A percentile compares a stretch with the other conserved stretches of the same genome.
Evolutionary conservation across 768 basidiomycete species (phyloP).

Genomic region (Leccinellum rugosiceps): DNA sequence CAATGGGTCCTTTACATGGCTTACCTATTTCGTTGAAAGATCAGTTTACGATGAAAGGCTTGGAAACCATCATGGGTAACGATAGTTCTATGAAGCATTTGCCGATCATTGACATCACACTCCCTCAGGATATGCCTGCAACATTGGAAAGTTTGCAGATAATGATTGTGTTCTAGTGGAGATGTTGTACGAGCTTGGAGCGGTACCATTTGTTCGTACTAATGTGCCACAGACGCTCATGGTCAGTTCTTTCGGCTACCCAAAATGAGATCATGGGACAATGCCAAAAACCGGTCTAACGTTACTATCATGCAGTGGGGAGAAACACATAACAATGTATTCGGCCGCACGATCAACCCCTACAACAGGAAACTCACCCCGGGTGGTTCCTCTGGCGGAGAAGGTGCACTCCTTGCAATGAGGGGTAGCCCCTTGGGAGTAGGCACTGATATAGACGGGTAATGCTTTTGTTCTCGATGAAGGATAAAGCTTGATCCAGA

Average conservation of each 20-base stretch:
- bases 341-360: slow-evolving; percentile 78
- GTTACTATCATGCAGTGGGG: slow-evolving; percentile 48
- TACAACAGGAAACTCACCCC: slow-evolving; percentile 66
- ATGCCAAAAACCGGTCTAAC: neutral
- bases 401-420: slow-evolving; percentile 68
- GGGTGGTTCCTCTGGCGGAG: slow-evolving; percentile 87
- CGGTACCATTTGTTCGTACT: slow-evolving; percentile 70
- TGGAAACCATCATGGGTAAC: slow-evolving; percentile 57
- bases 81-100: neutral
- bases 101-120: slow-evolving; percentile 18
- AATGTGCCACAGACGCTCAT: slow-evolving; percentile 78
- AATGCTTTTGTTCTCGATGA: neutral
- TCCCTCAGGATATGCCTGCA: slow-evolving; percentile 44
- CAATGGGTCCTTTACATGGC: slow-evolving; percentile 47
- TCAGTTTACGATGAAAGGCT: slow-evolving; percentile 57
- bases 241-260: slow-evolving; percentile 35
- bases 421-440: slow-evolving; percentile 55
- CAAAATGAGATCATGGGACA: neutral
- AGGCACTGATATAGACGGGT: slow-evolving; percentile 84
- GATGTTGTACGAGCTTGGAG: slow-evolving; percentile 62
- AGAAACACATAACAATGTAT: slow-evolving; percentile 78
- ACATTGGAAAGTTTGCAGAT: slow-evolving; percentile 54
- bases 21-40: slow-evolving; percentile 43
- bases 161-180: slow-evolving; percentile 65
- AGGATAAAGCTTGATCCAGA: neutral